These are phyloP conservation scores for Pseudocercospora ulei DNA, from an alignment of 2,329 filamentous ascomycete genomes.

Conservation along the genomic window DNA sequence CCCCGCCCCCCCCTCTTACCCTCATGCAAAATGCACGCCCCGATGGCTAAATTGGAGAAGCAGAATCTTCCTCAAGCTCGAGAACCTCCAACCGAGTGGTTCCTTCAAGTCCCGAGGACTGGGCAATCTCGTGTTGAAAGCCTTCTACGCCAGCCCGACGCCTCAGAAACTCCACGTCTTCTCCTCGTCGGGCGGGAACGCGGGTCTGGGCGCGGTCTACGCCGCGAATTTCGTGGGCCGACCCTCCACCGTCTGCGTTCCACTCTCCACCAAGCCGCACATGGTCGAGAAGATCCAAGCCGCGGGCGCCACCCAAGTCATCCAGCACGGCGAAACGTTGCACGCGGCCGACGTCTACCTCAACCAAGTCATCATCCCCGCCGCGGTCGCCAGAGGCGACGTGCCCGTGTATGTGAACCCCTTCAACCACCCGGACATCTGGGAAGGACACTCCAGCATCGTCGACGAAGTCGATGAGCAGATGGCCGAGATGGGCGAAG, in stretches of 20 bases:
- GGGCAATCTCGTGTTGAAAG: constrained; percentile 50
- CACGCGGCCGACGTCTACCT: constrained; percentile 60
- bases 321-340: constrained; percentile 60
- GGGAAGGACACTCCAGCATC: constrained; percentile 55
- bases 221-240: constrained; percentile 57
- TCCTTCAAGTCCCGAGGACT: constrained; percentile 76
- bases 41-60: constrained; percentile 38
- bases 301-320: constrained; percentile 57
- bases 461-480: constrained; percentile 45
- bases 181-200: constrained; percentile 71
- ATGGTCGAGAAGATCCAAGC: constrained; percentile 63
- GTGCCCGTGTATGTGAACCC: constrained; percentile 57
- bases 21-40: constrained; percentile 6
- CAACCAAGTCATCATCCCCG: constrained; percentile 47
- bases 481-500: constrained; percentile 32
- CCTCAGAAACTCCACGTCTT: constrained; percentile 54
- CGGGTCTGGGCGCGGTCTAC: constrained; percentile 69
- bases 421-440: constrained; percentile 59
- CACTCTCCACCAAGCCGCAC: constrained; percentile 52
- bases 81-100: constrained; percentile 75
- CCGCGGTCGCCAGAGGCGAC: constrained; percentile 35
- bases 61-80: constrained; percentile 75
- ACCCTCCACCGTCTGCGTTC: constrained; percentile 67
- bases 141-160: constrained; percentile 26
- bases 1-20: background rate